Conservation (phyloP, 441 rosid genomes). For the Macaranga tanarius region DNA sequence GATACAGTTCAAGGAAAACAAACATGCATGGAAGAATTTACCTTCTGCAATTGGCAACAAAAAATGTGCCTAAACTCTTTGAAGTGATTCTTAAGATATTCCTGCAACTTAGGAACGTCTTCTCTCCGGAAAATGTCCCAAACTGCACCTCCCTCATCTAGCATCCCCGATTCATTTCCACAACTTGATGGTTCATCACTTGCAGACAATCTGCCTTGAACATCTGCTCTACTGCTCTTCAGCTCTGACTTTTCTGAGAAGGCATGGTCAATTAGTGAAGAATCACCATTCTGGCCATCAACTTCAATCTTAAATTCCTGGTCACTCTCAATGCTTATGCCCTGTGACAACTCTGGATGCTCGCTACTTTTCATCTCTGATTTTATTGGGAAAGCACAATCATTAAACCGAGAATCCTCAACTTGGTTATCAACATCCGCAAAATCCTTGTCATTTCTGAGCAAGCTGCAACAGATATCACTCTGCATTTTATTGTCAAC, state of each 20-base stretch:
- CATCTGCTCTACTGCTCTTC: slow-evolving; percentile 21
- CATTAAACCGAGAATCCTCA: slow-evolving; percentile 14
- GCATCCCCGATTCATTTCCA: slow-evolving; percentile 26
- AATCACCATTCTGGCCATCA: slow-evolving; percentile 9
- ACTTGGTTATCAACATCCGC: slow-evolving; percentile 22
- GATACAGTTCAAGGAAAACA: not conserved
- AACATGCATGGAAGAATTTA: slow-evolving; percentile 22
- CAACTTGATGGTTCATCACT: slow-evolving; percentile 16
- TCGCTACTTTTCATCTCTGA: slow-evolving; percentile 18
- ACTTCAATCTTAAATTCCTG: not conserved
- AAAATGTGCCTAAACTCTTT: slow-evolving; percentile 65
- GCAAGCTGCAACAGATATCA: not conserved
- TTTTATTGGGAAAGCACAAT: not conserved
- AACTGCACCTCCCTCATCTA: slow-evolving; percentile 60
- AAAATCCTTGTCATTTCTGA: slow-evolving; percentile 10
- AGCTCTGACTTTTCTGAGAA: slow-evolving; percentile 15
- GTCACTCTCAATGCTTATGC: not conserved
- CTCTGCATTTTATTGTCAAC: slow-evolving; percentile 16
- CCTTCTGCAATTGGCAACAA: slow-evolving; percentile 58
- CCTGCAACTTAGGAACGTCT: slow-evolving; percentile 68
- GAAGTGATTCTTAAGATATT: slow-evolving; percentile 60
- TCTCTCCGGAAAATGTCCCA: slow-evolving; percentile 91
- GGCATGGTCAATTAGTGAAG: slow-evolving; percentile 7
- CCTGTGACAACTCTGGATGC: not conserved
- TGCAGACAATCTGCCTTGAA: slow-evolving; percentile 12